phyloP scores from a whole-genome alignment of 1,284 basidiomycete genomes.

The Puccinia horiana region DNA sequence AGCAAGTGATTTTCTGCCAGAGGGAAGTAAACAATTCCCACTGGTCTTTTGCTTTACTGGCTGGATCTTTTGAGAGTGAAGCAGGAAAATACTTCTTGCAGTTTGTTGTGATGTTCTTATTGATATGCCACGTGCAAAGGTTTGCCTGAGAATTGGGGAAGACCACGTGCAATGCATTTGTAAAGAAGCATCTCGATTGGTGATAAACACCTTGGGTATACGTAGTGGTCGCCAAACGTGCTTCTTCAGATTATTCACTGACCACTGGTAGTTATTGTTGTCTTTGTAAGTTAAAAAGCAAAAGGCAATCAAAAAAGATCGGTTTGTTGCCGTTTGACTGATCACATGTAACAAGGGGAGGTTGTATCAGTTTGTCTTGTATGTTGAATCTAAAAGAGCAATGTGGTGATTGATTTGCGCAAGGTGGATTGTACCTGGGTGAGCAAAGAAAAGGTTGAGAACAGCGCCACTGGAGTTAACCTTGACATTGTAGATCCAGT shows the following conservation, averaged over 20 bases:
- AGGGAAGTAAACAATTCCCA: background rate
- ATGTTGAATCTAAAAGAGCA: background rate
- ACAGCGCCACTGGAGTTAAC: background rate
- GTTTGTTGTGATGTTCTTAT: background rate
- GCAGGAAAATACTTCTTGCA: background rate
- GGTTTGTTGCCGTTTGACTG: background rate
- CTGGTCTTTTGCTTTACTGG: background rate
- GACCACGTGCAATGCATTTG: background rate
- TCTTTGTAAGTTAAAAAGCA: background rate
- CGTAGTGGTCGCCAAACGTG: background rate
- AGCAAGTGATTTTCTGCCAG: background rate
- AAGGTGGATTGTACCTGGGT: too few relatives aligned
- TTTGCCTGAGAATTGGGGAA: background rate
- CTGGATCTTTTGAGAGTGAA: background rate
- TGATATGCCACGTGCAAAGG: background rate
- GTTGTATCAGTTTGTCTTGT: too few relatives aligned
- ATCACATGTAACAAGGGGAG: too few relatives aligned
- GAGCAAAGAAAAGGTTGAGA: too few relatives aligned
- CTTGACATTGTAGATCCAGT: slow-evolving; percentile 1
- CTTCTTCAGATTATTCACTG: slow-evolving; percentile 3
- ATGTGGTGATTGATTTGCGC: background rate
- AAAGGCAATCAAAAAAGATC: slow-evolving; percentile 5
- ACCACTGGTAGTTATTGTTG: slow-evolving; percentile 1
- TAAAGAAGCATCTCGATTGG: slow-evolving; percentile 1
- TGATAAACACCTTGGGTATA: slow-evolving; percentile 1